Percentiles rank a stretch among this genome's conserved stretches.
phyloP scores from a whole-genome alignment of 2,329 filamentous ascomycete species.

The Scedosporium boydii region DNA sequence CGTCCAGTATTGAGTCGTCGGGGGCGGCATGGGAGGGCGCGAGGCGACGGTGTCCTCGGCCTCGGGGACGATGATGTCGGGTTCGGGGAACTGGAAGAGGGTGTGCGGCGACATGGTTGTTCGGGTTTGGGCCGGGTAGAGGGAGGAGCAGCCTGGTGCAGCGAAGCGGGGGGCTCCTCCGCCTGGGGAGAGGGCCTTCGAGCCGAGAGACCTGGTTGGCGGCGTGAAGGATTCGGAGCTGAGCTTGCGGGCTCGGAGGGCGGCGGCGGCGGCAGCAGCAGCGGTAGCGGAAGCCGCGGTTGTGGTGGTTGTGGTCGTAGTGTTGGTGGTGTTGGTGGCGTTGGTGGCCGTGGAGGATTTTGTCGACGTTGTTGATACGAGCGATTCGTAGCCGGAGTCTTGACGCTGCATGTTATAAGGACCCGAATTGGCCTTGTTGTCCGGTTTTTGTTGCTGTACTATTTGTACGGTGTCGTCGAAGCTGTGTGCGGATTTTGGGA shows the following conservation, averaged over 20 bases:
- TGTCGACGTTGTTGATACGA: conserved; percentile 24
- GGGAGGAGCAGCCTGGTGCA: conserved; percentile 8
- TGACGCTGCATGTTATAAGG: conserved; percentile 38
- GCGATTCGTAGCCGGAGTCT: conserved; percentile 51
- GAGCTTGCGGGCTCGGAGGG: conserved; percentile 11
- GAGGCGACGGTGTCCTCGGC: conserved; percentile 14
- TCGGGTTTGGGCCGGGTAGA: conserved; percentile 8
- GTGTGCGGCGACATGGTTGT: conserved; percentile 18
- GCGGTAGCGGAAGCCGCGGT: no score
- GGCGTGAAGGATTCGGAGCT: conserved; percentile 20
- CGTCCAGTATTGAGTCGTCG: conserved; percentile 59
- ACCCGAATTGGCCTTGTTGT: not conserved
- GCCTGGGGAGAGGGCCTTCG: conserved; percentile 18
- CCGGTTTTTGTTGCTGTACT: not conserved
- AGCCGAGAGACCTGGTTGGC: conserved; percentile 22
- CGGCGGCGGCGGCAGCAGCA: no score
- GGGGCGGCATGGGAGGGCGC: conserved; percentile 36
- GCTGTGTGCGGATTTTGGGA: conserved; percentile 3
- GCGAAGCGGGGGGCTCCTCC: conserved; percentile 11
- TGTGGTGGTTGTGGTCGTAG: no score
- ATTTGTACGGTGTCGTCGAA: conserved; percentile 5
- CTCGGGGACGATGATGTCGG: conserved; percentile 22
- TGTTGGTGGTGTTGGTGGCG: no score
- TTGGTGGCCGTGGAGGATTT: conserved; percentile 10
- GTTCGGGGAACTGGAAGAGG: conserved; percentile 42